Conservation (phyloP, 257 asterid genomes). For the Gentiana macrophylla region DNA sequence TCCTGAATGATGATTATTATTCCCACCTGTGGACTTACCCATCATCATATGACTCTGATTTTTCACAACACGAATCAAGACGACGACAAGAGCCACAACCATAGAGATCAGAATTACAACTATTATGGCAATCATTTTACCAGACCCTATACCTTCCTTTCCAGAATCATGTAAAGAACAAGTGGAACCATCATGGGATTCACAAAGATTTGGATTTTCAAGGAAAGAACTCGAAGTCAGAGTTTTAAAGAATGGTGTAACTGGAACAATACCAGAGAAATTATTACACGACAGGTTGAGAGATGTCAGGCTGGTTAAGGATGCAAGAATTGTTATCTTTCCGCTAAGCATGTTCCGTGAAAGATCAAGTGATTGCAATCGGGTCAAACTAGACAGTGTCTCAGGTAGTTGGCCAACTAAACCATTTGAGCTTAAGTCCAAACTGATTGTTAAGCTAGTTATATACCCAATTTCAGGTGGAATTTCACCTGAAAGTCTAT, state of each 20-base stretch:
- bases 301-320: conserved; percentile 67
- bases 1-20: conserved; percentile 16
- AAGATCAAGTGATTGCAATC: conserved; percentile 77
- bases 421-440: conserved; percentile 63
- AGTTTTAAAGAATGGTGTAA: conserved; percentile 66
- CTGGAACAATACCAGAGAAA: conserved; percentile 84
- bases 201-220: conserved; percentile 59
- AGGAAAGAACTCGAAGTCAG: conserved; percentile 49
- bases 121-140: conserved; percentile 44
- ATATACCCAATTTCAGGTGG: conserved; percentile 62
- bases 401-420: conserved; percentile 75
- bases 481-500: conserved; percentile 55
- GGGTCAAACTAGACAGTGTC: conserved; percentile 54
- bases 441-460: conserved; percentile 61
- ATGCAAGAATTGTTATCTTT: conserved; percentile 41
- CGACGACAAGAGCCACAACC: conserved; percentile 34
- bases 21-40: conserved; percentile 29
- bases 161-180: conserved; percentile 41
- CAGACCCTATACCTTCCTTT: conserved; percentile 33
- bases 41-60: conserved; percentile 29
- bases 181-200: conserved; percentile 57
- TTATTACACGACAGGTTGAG: conserved; percentile 67
- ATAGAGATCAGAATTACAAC: conserved; percentile 41
- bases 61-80: conserved; percentile 47
- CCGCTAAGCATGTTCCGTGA: conserved; percentile 53